These are phyloP conservation scores for Ceratobasidium sp. DNA, from an alignment of 1,284 basidiomycete genomes.

Conservation along the genomic window DNA sequence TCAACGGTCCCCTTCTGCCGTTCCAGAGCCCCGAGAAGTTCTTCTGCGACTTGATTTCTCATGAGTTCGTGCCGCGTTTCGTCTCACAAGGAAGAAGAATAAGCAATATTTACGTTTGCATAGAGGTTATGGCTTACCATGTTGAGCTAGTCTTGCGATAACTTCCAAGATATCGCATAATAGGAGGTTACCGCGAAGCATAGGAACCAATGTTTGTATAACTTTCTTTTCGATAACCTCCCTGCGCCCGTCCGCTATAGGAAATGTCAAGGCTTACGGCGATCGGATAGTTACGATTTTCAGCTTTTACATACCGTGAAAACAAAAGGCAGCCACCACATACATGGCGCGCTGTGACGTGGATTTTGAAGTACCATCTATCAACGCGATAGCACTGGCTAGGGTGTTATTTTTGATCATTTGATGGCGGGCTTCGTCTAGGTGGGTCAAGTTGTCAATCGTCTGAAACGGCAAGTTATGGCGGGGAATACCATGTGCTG, in stretches of 20 bases:
- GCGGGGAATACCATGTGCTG: not conserved
- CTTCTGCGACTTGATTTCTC: not conserved
- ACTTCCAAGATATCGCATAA: not conserved
- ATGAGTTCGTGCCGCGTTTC: not conserved
- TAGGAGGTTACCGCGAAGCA: not conserved
- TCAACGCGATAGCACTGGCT: not conserved
- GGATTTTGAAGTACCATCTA: not conserved
- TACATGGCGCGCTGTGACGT: not conserved
- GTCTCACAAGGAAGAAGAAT: not conserved
- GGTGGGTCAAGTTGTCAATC: not conserved
- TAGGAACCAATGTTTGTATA: not conserved
- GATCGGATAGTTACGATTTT: no score
- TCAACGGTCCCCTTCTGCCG: not conserved
- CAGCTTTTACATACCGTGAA: not conserved
- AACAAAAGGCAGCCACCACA: not conserved
- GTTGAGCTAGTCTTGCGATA: not conserved
- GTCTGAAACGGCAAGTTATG: not conserved
- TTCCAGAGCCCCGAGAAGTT: not conserved
- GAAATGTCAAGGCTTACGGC: no score
- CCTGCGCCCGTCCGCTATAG: not conserved
- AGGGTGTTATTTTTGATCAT: constrained; percentile 1
- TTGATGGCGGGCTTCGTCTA: not conserved
- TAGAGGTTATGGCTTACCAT: not conserved
- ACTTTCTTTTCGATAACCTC: not conserved
- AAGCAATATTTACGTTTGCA: not conserved